These are phyloP conservation scores for Schizochytrium sp. DNA, from an alignment of 108 stramenopile genomes.

Conservation along the genomic window DNA sequence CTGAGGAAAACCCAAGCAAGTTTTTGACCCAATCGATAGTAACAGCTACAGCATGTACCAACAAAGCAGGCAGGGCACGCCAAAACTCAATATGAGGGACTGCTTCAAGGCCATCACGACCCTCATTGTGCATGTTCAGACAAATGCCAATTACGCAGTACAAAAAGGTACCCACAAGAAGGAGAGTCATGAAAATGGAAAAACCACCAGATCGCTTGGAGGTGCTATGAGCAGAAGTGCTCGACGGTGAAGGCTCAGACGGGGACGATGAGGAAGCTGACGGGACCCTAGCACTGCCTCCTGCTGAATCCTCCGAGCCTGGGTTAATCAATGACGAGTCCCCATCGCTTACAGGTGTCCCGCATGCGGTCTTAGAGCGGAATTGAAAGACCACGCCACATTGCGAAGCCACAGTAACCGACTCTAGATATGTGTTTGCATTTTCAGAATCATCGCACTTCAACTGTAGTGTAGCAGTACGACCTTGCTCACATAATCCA, in stretches of 20 bases:
- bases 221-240: not conserved
- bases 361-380: conserved; percentile 18
- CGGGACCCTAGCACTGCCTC: not conserved
- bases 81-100: conserved; percentile 52
- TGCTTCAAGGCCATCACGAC: conserved; percentile 23
- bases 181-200: conserved; percentile 5
- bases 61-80: conserved; percentile 11
- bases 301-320: not conserved
- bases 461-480: not conserved
- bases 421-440: not conserved
- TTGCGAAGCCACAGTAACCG: not conserved
- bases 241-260: not conserved
- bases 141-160: conserved; percentile 48
- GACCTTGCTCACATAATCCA: not conserved
- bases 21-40: not conserved
- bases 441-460: not conserved
- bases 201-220: not conserved
- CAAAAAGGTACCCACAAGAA: conserved; percentile 23
- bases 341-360: not conserved
- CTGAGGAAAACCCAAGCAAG: not conserved
- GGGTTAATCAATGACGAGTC: not conserved
- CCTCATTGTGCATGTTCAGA: conserved; percentile 57
- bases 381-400: not conserved
- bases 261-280: not conserved
- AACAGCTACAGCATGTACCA: conserved; percentile 3